These are phyloP conservation scores for Xylariaceae sp. DNA, from an alignment of 2,329 filamentous ascomycete genomes.

Conservation along the genomic window DNA sequence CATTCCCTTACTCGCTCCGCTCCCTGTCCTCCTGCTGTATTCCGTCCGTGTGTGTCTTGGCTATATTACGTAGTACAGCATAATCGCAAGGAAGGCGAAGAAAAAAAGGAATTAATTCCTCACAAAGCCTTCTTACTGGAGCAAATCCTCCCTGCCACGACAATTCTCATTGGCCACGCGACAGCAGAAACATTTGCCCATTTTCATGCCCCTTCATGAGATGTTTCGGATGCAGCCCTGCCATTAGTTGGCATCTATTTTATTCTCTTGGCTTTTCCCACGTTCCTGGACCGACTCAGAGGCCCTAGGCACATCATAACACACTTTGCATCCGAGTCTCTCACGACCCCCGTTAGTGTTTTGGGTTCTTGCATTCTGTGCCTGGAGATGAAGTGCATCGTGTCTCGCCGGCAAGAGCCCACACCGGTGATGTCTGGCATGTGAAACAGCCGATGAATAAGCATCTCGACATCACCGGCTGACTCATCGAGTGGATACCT, in stretches of 20 bases:
- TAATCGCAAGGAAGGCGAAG: neutral
- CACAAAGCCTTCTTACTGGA: neutral
- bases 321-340: no score
- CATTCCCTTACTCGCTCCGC: neutral
- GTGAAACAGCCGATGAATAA: neutral
- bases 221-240: constrained; percentile 13
- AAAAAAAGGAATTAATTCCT: no score
- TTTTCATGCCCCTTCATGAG: neutral
- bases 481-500: neutral
- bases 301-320: neutral
- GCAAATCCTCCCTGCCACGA: neutral
- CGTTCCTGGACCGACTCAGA: neutral
- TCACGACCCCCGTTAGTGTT: no score
- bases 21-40: neutral
- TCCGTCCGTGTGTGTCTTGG: neutral
- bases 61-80: neutral
- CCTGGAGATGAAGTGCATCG: neutral
- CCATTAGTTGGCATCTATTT: constrained; percentile 10
- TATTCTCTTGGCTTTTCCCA: constrained; percentile 10
- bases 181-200: neutral
- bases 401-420: neutral
- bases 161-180: constrained; percentile 12
- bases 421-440: neutral
- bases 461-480: neutral
- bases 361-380: no score